Conservation (phyloP, 768 basidiomycete species). For the Xerocomellus chrysenteron region DNA sequence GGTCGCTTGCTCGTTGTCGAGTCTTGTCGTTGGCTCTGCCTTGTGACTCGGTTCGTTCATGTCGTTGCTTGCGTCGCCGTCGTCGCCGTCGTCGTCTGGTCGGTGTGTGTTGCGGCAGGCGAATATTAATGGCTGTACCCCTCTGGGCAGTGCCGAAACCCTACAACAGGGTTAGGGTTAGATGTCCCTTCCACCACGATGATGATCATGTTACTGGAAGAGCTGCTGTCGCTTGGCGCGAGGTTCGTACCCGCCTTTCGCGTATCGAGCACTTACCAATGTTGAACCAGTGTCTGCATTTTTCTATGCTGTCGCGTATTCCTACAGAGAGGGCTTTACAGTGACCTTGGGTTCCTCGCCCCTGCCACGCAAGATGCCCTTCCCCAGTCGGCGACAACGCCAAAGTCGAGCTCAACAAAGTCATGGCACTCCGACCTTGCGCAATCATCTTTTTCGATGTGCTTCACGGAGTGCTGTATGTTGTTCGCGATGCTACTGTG, state of each 20-base stretch:
- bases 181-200: neutral
- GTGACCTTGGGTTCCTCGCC: constrained; percentile 53
- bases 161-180: constrained; percentile 33
- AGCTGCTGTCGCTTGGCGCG: constrained; percentile 9
- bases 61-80: constrained; percentile 20
- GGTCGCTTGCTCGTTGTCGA: constrained; percentile 27
- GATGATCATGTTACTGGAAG: constrained; percentile 14
- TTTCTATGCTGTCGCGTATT: constrained; percentile 62
- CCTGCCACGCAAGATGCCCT: constrained; percentile 28
- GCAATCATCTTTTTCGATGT: constrained; percentile 60
- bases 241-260: constrained; percentile 17
- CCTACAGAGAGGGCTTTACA: constrained; percentile 56
- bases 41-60: constrained; percentile 34
- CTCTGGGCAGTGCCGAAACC: constrained; percentile 23
- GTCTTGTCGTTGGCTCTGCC: constrained; percentile 29
- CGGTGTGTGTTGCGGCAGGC: neutral
- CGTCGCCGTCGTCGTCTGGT: constrained; percentile 11
- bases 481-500: constrained; percentile 71
- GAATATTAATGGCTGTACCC: constrained; percentile 4
- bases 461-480: constrained; percentile 73
- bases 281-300: constrained; percentile 40
- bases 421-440: constrained; percentile 57
- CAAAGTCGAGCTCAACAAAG: constrained; percentile 19
- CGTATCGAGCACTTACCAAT: neutral
- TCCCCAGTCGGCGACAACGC: constrained; percentile 23